A percentile compares a stretch with the other conserved stretches of the same genome.
phyloP scores from a whole-genome alignment of 148 eudicot species.

The Salicornia ramosissima region DNA sequence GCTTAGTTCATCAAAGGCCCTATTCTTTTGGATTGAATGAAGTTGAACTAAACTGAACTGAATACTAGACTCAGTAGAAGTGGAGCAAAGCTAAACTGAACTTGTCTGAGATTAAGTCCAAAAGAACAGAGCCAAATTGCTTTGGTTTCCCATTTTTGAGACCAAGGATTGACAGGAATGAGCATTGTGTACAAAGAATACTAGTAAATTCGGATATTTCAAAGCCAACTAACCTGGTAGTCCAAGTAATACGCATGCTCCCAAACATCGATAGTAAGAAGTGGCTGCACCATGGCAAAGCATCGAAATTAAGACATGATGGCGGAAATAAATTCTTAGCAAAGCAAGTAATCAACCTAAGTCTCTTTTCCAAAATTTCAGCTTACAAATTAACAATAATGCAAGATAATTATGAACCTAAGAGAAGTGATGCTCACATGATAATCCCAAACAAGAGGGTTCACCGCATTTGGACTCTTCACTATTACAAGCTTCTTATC shows the following conservation, averaged over 20 bases:
- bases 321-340: too few species aligned
- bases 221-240: conserved; percentile 55
- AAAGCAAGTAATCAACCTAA: neutral
- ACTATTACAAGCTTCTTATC: conserved; percentile 88
- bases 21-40: too few species aligned
- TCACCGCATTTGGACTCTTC: conserved; percentile 92
- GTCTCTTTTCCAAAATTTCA: neutral
- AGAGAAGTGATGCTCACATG: conserved; percentile 43
- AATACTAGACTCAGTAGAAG: too few species aligned
- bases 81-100: too few species aligned
- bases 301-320: neutral
- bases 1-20: neutral
- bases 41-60: too few species aligned
- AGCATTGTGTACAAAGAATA: neutral
- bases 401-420: neutral
- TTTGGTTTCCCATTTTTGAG: neutral
- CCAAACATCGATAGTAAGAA: conserved; percentile 93
- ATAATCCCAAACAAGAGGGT: conserved; percentile 88
- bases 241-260: conserved; percentile 99
- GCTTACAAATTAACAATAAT: neutral
- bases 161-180: neutral
- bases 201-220: neutral
- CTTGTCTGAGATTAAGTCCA: too few species aligned
- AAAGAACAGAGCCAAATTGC: too few species aligned
- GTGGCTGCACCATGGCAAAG: conserved; percentile 59